Percentiles rank a stretch among this genome's conserved stretches.
Conservation (phyloP, 495 filamentous ascomycete species). For the Cudoniella acicularis region DNA sequence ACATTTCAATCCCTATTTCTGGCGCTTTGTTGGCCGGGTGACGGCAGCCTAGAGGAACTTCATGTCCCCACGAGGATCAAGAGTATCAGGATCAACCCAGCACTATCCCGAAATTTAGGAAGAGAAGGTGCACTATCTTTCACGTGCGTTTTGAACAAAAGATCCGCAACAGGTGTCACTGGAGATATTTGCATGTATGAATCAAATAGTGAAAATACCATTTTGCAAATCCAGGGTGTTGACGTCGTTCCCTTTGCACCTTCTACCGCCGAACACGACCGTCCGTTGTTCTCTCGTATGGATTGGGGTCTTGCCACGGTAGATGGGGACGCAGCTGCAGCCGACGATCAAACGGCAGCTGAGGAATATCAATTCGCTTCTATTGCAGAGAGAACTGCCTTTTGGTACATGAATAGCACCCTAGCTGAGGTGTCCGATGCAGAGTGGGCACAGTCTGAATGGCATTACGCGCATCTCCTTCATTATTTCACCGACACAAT, state of each 20-base stretch:
- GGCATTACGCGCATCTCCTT: conserved; percentile 5
- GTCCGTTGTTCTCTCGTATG: background rate
- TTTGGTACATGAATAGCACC: background rate
- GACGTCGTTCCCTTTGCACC: background rate
- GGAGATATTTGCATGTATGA: conserved; percentile 26
- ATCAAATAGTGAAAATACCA: background rate
- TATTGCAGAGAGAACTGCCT: background rate
- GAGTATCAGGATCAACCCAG: conserved; percentile 22
- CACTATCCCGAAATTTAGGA: conserved; percentile 28
- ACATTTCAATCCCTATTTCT: conserved; percentile 39
- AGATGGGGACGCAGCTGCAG: background rate
- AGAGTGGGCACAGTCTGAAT: background rate
- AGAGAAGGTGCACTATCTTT: conserved; percentile 6
- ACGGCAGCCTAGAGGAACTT: conserved; percentile 25
- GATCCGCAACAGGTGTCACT: background rate
- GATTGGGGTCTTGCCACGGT: background rate
- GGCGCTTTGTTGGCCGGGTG: conserved; percentile 34
- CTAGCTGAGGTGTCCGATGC: too few species aligned
- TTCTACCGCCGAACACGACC: background rate
- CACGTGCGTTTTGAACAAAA: conserved; percentile 6
- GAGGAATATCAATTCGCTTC: background rate
- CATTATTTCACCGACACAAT: conserved; percentile 14
- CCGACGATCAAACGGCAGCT: background rate
- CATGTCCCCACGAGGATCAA: conserved; percentile 32
- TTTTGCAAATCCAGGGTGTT: conserved; percentile 28